These are phyloP conservation scores for Hypericum androsaemum DNA, from an alignment of 345 rosid species.

Conservation along the genomic window DNA sequence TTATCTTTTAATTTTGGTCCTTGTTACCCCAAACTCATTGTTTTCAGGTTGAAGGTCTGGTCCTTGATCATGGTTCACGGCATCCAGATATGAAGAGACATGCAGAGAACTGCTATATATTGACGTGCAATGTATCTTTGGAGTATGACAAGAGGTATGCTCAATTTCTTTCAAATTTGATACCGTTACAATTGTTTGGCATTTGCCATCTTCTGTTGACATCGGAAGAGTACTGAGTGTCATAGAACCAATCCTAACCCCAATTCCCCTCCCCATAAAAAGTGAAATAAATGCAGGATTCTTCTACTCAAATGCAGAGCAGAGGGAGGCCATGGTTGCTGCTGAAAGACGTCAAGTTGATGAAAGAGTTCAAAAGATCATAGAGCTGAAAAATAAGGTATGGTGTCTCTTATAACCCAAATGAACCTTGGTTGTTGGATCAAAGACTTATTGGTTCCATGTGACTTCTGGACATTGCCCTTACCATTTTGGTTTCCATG, in stretches of 20 bases:
- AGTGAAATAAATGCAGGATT: constrained; percentile 99
- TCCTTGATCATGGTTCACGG: constrained; percentile 96
- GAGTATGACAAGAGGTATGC: constrained; percentile 91
- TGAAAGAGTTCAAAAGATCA: constrained; percentile 73
- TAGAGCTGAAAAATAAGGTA: constrained; percentile 85
- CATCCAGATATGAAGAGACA: constrained; percentile 99
- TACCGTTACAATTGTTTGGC: not conserved
- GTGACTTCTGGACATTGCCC: constrained; percentile 1
- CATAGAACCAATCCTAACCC: constrained; percentile 28
- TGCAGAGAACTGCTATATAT: constrained; percentile 85
- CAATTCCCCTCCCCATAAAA: not conserved
- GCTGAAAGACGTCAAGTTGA: constrained; percentile 91
- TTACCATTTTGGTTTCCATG: constrained; percentile 15
- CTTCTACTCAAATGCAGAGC: constrained; percentile 97
- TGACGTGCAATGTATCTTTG: constrained; percentile 94
- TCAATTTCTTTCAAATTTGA: not conserved
- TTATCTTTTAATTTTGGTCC: no score
- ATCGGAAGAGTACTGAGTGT: not conserved
- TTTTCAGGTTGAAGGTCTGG: constrained; percentile 86
- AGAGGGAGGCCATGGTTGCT: constrained; percentile 94
- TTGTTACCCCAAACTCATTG: not conserved
- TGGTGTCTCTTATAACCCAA: constrained; percentile 1
- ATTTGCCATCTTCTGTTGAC: not conserved
- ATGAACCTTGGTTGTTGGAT: constrained; percentile 1
- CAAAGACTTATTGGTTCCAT: not conserved